phyloP scores from a whole-genome alignment of 2,329 filamentous ascomycete genomes.

The Xylogone sp. region DNA sequence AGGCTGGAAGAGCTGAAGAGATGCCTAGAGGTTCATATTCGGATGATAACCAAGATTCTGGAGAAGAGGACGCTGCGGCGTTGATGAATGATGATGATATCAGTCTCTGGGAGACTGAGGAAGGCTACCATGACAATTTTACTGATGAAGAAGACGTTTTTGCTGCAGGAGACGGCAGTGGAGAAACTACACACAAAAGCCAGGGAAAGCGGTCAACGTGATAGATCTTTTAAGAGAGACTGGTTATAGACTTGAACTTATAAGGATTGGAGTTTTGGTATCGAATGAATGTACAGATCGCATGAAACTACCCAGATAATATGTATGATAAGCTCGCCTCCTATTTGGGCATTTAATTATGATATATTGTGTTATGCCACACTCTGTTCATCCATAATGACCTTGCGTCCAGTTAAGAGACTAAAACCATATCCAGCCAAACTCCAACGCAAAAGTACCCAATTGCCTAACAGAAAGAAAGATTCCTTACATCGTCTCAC shows the following conservation, averaged over 20 bases:
- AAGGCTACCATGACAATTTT: conserved; percentile 16
- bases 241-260: background rate
- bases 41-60: conserved; percentile 11
- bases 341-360: background rate
- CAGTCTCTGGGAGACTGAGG: conserved; percentile 26
- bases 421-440: background rate
- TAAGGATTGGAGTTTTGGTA: background rate
- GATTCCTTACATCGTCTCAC: conserved; percentile 1
- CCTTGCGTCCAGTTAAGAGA: background rate
- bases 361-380: background rate
- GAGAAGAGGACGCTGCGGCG: conserved; percentile 17
- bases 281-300: background rate
- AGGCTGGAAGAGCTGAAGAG: conserved; percentile 15
- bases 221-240: background rate
- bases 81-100: conserved; percentile 30
- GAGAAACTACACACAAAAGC: conserved; percentile 1
- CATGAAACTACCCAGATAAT: background rate
- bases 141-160: conserved; percentile 25
- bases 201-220: background rate
- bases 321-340: background rate
- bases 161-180: conserved; percentile 16
- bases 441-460: background rate
- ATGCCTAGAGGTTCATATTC: conserved; percentile 15
- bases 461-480: background rate
- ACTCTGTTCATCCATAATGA: background rate